phyloP scores from a whole-genome alignment of 805 yeast species.

The Monosporozyma yasuniensis region DNA sequence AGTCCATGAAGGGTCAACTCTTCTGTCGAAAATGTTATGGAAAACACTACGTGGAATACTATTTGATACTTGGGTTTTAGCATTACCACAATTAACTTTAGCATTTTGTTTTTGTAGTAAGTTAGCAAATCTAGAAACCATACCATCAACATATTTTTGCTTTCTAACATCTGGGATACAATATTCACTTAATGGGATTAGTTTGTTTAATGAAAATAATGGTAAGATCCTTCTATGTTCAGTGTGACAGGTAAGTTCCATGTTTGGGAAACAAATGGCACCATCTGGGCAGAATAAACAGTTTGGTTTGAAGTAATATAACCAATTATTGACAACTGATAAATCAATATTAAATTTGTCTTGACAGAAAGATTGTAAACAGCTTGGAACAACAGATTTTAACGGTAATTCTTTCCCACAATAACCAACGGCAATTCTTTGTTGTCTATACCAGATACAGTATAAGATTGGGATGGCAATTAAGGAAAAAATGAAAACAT shows the following conservation, averaged over 20 bases:
- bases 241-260: conserved; percentile 55
- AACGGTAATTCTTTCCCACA: conserved; percentile 39
- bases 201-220: conserved; percentile 33
- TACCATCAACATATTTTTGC: conserved; percentile 51
- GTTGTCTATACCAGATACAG: conserved; percentile 53
- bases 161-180: conserved; percentile 68
- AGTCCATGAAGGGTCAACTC: not conserved
- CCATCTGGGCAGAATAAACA: conserved; percentile 75
- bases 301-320: conserved; percentile 38
- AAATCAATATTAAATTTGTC: conserved; percentile 28
- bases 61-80: conserved; percentile 34
- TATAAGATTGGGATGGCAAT: conserved; percentile 21
- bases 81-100: conserved; percentile 44
- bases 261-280: conserved; percentile 55
- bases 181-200: conserved; percentile 48
- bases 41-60: conserved; percentile 42
- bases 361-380: not conserved
- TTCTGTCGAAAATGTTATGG: conserved; percentile 26
- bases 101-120: conserved; percentile 59
- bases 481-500: conserved; percentile 22
- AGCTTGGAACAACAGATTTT: conserved; percentile 31
- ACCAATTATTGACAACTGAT: conserved; percentile 27
- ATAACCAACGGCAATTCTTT: conserved; percentile 54
- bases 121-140: conserved; percentile 54
- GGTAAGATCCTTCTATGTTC: conserved; percentile 42